Base-by-base conservation (phyloP, 345 rosid genomes). In the Eucalyptus cloeziana region DNA sequence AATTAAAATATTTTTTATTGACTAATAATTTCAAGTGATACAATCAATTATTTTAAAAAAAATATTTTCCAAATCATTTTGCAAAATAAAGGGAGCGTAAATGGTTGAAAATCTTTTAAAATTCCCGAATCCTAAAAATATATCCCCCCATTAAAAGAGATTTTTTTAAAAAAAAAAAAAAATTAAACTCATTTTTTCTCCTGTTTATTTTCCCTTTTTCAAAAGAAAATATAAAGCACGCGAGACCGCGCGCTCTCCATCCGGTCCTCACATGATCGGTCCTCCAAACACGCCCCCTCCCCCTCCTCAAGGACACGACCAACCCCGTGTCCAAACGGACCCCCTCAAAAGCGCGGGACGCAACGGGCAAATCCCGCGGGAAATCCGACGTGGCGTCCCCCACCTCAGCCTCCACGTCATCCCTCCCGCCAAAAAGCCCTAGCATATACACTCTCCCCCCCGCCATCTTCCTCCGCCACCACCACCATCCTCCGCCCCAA, bases 291-390 rank as follows among this genome's bases (percentile, higher is more conserved):
- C 25, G 0, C 4, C 81, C n/a, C 7, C 31, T 25, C 13, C 67
- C 13, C 67, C 67, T 60, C 13, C 67, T 19, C 27, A 21, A 40
- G 47, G 85, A 76, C 30, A 21, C 85, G 30, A 21, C 47, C 47
- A 76, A 3, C 30, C 85, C 47, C 9, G 4, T 79, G 80, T 83
- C 86, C 81, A 51, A 51, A 52, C 69, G 54, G 85, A 3, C 51
- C 86, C 16, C 33, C 67, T 85, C 44, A 22, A 21, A 76, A 76
- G 47, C 44, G 87, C 90, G 97, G 95, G 96, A 94, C 85, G 88
- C 89, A 94, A 95, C 97, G 96, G 90, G 86, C 49, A 86, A 37
- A 86, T 91, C 89, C 86, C 90, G 92, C 93, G 94, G 91, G 91
- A 91, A 90, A 50, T 86, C 92, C 86, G 64, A 94, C 93, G 95